Conservation (phyloP, 768 basidiomycete species). For the Termitomyces sp. region DNA sequence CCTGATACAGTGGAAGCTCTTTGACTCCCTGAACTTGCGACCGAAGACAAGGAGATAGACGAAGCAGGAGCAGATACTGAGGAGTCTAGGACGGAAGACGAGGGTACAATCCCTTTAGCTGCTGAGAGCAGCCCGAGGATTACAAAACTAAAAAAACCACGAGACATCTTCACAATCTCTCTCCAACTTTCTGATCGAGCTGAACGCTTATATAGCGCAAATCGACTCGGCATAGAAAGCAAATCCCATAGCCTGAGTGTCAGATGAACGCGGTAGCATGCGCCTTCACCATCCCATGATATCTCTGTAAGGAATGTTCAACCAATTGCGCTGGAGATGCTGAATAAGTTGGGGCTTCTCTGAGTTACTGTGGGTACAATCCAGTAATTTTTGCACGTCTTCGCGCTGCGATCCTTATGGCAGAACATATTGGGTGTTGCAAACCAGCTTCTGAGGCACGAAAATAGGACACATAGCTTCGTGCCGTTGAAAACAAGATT, state of each 20-base stretch:
- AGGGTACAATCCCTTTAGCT: neutral
- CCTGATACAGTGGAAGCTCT: neutral
- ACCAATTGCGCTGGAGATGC: neutral
- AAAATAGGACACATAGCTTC: neutral
- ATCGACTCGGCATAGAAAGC: slow-evolving; percentile 4
- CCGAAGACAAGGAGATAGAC: neutral
- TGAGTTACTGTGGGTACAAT: slow-evolving; percentile 1
- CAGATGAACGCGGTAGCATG: slow-evolving; percentile 10
- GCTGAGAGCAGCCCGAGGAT: neutral
- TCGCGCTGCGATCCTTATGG: slow-evolving; percentile 2
- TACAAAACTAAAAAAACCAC: neutral
- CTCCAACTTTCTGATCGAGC: neutral
- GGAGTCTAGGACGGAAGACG: neutral
- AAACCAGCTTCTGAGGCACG: slow-evolving; percentile 1
- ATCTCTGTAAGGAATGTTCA: neutral
- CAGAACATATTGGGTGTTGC: neutral
- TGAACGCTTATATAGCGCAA: slow-evolving; percentile 3
- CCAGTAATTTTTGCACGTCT: neutral
- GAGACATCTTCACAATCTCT: neutral
- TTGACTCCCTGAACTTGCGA: neutral
- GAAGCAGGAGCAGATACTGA: neutral
- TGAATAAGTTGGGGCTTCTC: slow-evolving; percentile 1
- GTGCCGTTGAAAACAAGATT: neutral
- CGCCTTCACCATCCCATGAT: slow-evolving; percentile 13
- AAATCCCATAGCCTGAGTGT: neutral